phyloP scores from a whole-genome alignment of 352 stramenopile species.

The Thraustochytrium sp. region DNA sequence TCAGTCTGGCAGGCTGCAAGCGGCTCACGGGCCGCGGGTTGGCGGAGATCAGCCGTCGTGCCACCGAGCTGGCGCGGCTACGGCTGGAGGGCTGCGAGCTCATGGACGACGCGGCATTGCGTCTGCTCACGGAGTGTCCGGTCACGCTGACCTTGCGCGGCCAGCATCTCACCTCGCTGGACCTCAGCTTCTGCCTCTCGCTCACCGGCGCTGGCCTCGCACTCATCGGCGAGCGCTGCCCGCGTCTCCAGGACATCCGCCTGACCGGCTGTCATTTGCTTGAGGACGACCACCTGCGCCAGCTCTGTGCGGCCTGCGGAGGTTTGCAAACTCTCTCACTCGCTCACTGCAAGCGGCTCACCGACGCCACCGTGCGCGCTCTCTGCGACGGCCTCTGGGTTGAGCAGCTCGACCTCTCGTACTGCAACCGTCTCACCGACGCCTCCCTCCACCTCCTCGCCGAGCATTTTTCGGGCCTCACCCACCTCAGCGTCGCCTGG shows the following conservation, averaged over 20 bases:
- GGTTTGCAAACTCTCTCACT: constrained; percentile 67
- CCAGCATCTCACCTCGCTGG: constrained; percentile 57
- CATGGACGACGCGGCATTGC: constrained; percentile 63
- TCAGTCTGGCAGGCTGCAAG: constrained; percentile 66
- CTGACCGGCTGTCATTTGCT: constrained; percentile 70
- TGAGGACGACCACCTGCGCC: constrained; percentile 61
- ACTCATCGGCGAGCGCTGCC: constrained; percentile 59
- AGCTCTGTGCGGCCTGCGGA: constrained; percentile 63
- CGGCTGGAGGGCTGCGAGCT: constrained; percentile 47
- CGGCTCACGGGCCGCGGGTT: constrained; percentile 66
- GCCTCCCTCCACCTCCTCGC: constrained; percentile 69
- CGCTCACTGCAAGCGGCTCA: constrained; percentile 71
- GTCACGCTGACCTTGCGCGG: constrained; percentile 59
- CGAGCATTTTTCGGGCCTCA: constrained; percentile 64
- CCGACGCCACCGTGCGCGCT: constrained; percentile 61
- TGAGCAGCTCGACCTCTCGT: constrained; percentile 54
- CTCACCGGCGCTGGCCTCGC: constrained; percentile 61
- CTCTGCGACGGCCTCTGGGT: constrained; percentile 72
- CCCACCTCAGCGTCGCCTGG: constrained; percentile 58
- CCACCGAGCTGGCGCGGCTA: constrained; percentile 45
- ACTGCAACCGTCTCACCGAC: constrained; percentile 68
- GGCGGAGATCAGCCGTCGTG: constrained; percentile 60
- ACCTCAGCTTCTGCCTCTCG: constrained; percentile 70
- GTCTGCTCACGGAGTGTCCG: constrained; percentile 62
- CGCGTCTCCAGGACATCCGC: constrained; percentile 65